Base-by-base conservation (phyloP, 1,139 yeast genomes). In the Lodderomyces orthopsilosis region DNA sequence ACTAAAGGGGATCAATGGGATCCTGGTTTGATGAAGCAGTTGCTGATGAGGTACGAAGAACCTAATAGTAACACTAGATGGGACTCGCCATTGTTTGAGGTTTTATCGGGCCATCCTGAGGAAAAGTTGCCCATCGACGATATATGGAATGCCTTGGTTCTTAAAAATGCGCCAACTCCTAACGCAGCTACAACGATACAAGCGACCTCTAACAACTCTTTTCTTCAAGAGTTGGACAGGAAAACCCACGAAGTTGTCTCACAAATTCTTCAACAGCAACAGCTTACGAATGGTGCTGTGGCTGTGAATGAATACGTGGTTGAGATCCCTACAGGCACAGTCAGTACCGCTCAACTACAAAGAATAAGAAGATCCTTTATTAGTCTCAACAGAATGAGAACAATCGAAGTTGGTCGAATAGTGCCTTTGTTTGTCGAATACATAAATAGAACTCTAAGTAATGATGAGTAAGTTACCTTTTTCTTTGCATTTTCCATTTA, bases 81-180 rank as follows among this genome's bases (percentile, higher is more conserved):
- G 98, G 99, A 93, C 59, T 81, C 95, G 4, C 99, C 99, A 2
- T 66, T 91, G 49, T 85, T 89, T 59, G 80, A 88, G 0, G 63
- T 88, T 1, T 40, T 46, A 34, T 76, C 81, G 36, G 82, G 79
- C 38, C 83, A 82, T 46, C 68, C 66, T n/a, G 61, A 66, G 5
- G 75, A 72, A 46, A 46, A 41, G 10, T 55, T 86, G 12, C 89
- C 91, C 0, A 63, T 79, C 10, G 84, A 83, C 4, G 86, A 80
- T 18, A 75, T 90, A 3, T 87, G 94, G 91, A 79, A 79, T 44
- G 77, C 84, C 0, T 60, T 88, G 17, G 85, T 84, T 17, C 69
- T 82, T 45, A 72, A 75, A 43, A 76, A 78, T 58, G 80, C 88
- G 1, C 80, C 74, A 28, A 81, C 83, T 19, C 91, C 95, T 3